Evolutionary conservation across 495 filamentous ascomycete genomes (phyloP).

Genomic region (Penicillium flavigenum): DNA sequence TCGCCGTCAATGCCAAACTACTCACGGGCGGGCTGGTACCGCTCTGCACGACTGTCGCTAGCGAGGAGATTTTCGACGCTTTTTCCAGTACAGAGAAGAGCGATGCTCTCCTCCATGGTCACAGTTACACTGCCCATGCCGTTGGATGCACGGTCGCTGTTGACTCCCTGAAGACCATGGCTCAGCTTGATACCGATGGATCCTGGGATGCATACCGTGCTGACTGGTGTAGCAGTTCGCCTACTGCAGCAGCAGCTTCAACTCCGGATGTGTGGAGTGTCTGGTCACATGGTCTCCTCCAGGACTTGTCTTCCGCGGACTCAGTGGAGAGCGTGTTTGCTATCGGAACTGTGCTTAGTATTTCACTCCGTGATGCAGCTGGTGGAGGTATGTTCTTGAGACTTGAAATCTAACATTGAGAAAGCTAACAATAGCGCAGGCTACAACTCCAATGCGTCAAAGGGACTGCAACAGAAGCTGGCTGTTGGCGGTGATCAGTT

Average conservation of each 20-base stretch:
- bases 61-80: conserved; percentile 66
- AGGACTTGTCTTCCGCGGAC: conserved; percentile 50
- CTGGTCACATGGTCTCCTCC: conserved; percentile 60
- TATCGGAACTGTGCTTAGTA: conserved; percentile 67
- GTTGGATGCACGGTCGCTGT: conserved; percentile 72
- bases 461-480: conserved; percentile 56
- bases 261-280: conserved; percentile 59
- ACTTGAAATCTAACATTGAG: neutral
- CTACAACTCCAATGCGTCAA: conserved; percentile 66
- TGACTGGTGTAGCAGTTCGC: conserved; percentile 35
- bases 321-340: conserved; percentile 64
- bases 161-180: conserved; percentile 55
- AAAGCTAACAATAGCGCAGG: conserved; percentile 36
- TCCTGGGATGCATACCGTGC: conserved; percentile 50
- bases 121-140: conserved; percentile 79
- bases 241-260: conserved; percentile 4
- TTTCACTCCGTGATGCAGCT: conserved; percentile 53
- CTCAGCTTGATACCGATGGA: conserved; percentile 50
- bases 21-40: conserved; percentile 77
- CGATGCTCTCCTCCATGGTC: conserved; percentile 73
- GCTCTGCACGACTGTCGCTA: conserved; percentile 67
- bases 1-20: conserved; percentile 75
- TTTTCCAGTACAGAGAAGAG: conserved; percentile 66
- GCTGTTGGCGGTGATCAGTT: conserved; percentile 42
- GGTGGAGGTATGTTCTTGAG: conserved; percentile 43